Conservation (phyloP, 768 basidiomycete genomes). For the Tylopilus plumbeoviolaceoides region DNA sequence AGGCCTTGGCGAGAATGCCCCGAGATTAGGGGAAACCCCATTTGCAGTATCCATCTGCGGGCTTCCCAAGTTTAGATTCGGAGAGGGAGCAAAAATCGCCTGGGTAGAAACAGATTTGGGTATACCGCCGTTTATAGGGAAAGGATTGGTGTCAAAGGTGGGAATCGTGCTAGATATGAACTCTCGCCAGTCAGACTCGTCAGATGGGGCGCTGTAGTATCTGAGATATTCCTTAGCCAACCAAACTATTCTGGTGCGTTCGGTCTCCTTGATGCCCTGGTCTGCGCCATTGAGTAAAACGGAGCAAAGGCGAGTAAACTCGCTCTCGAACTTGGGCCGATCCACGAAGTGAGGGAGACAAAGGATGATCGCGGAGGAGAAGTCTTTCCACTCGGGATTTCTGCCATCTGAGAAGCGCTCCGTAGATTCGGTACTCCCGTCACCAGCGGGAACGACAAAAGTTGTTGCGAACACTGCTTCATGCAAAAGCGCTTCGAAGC, state of each 20-base stretch:
- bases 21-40: constrained; percentile 40
- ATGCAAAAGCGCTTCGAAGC: constrained; percentile 75
- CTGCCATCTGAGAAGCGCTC: constrained; percentile 18
- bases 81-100: constrained; percentile 50
- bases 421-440: constrained; percentile 14
- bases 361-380: constrained; percentile 58
- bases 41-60: constrained; percentile 13
- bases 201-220: constrained; percentile 51
- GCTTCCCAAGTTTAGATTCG: constrained; percentile 33
- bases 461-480: constrained; percentile 78
- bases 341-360: constrained; percentile 56
- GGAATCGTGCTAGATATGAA: constrained; percentile 54
- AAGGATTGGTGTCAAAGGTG: constrained; percentile 25
- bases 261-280: constrained; percentile 34
- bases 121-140: constrained; percentile 31
- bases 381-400: constrained; percentile 52
- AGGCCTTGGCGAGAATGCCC: constrained; percentile 53
- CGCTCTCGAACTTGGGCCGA: constrained; percentile 57
- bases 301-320: constrained; percentile 62
- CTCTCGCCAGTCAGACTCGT: constrained; percentile 52
- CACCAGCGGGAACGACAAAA: constrained; percentile 34
- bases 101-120: constrained; percentile 48
- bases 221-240: constrained; percentile 62
- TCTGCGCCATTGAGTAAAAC: constrained; percentile 59
- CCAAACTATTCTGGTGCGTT: constrained; percentile 53